Conservation (phyloP, 352 stramenopile genomes). For the Phytopythium montanum region DNA sequence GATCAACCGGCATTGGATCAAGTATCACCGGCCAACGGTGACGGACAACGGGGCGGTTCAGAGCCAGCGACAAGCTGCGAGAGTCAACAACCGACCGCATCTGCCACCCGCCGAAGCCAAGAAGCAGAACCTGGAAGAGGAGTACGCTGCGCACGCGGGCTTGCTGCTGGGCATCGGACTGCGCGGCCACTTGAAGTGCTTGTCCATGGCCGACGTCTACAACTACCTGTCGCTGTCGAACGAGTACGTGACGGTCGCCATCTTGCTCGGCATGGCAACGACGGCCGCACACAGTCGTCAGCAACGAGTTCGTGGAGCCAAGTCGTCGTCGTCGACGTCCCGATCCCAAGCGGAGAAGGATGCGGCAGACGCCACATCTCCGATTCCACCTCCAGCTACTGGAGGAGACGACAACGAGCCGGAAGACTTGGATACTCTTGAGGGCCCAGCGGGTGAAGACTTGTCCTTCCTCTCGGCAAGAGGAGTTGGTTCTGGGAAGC, state of each 20-base stretch:
- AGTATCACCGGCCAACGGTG: slow-evolving; percentile 93
- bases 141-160: slow-evolving; percentile 91
- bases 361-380: neutral
- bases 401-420: neutral
- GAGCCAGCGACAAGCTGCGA: neutral
- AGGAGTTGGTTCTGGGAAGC: slow-evolving; percentile 17
- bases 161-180: slow-evolving; percentile 95
- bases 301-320: slow-evolving; percentile 17
- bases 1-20: slow-evolving; percentile 97
- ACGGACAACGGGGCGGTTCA: neutral
- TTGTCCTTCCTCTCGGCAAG: neutral
- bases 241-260: slow-evolving; percentile 95
- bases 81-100: slow-evolving; percentile 6
- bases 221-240: slow-evolving; percentile 97
- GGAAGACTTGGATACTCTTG: neutral
- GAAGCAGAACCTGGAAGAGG: slow-evolving; percentile 62
- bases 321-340: neutral
- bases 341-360: neutral
- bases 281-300: slow-evolving; percentile 89
- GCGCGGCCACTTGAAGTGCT: slow-evolving; percentile 91
- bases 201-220: slow-evolving; percentile 98
- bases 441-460: neutral
- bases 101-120: slow-evolving; percentile 12
- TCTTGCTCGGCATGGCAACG: slow-evolving; percentile 96
- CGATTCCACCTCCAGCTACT: neutral